These are phyloP conservation scores for Pseudogymnoascus pannorum DNA, from an alignment of 2,329 filamentous ascomycete species.

Conservation along the genomic window DNA sequence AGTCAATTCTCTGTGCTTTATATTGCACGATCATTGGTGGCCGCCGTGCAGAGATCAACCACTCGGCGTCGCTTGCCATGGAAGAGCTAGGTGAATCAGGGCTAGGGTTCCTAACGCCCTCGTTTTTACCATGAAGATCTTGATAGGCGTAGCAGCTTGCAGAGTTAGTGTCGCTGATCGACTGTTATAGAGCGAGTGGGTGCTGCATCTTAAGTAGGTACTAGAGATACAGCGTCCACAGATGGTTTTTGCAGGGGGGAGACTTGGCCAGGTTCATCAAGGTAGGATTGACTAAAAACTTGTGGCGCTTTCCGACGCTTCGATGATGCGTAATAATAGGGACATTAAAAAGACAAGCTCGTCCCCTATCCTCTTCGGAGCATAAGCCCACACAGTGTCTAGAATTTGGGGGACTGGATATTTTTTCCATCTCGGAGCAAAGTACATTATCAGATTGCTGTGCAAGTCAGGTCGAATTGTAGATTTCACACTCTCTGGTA, in stretches of 20 bases:
- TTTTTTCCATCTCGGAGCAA: background rate
- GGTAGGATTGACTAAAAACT: background rate
- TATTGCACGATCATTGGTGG: background rate
- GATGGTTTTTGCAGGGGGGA: background rate
- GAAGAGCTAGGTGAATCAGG: background rate
- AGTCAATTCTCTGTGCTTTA: background rate
- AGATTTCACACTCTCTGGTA: background rate
- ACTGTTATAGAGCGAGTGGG: background rate
- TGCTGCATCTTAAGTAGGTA: too few relatives aligned
- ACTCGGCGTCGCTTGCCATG: background rate
- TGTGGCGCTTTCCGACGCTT: background rate
- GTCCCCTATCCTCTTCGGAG: background rate
- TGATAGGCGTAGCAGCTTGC: too few relatives aligned
- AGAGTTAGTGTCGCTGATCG: background rate
- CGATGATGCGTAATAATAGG: background rate
- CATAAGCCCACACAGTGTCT: background rate
- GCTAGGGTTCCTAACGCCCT: background rate
- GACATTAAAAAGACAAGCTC: background rate
- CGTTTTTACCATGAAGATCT: background rate
- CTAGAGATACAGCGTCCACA: background rate
- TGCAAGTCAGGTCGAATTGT: background rate
- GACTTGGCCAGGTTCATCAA: background rate
- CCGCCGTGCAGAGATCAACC: background rate
- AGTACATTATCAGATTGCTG: background rate
- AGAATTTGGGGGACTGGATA: background rate